Percentiles rank a stretch among this genome's conserved stretches.
phyloP scores from a whole-genome alignment of 495 filamentous ascomycete genomes.

The Penicillium fimorum region DNA sequence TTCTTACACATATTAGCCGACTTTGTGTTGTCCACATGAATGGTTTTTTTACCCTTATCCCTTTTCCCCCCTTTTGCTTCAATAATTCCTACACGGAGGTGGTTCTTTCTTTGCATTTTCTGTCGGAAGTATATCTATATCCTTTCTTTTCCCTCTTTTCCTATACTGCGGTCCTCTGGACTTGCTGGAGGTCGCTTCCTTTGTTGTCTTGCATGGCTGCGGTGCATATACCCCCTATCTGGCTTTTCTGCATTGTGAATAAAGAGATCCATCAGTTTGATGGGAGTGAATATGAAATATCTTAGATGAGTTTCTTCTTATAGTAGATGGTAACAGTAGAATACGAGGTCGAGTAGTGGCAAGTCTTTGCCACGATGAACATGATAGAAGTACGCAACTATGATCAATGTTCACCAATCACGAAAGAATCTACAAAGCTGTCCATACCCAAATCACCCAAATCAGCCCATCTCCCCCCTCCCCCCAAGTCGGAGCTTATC shows the following conservation, averaged over 20 bases:
- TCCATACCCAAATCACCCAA: constrained; percentile 3
- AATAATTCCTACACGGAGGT: constrained; percentile 21
- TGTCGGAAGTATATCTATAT: constrained; percentile 14
- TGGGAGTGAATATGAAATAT: constrained; percentile 16
- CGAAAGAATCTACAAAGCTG: not conserved
- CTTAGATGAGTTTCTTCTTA: not conserved
- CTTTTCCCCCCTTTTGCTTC: constrained; percentile 16
- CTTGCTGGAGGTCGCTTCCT: constrained; percentile 29
- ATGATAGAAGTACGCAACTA: not conserved
- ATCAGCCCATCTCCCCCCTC: constrained; percentile 10
- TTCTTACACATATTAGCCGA: constrained; percentile 26
- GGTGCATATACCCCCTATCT: constrained; percentile 43
- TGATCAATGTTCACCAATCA: not conserved
- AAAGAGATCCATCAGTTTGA: constrained; percentile 17
- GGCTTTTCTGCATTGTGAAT: constrained; percentile 38
- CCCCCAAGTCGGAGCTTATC: not conserved
- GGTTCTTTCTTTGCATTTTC: constrained; percentile 29
- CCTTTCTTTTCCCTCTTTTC: constrained; percentile 10
- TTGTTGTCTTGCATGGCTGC: constrained; percentile 37
- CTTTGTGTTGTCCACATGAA: constrained; percentile 24
- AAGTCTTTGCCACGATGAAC: not conserved
- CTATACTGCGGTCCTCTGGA: not conserved
- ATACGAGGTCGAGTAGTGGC: not conserved
- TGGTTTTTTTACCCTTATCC: constrained; percentile 18
- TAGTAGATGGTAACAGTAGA: not conserved